These are phyloP conservation scores for Diutina ranongensis DNA, from an alignment of 1,139 yeast species.

Conservation along the genomic window DNA sequence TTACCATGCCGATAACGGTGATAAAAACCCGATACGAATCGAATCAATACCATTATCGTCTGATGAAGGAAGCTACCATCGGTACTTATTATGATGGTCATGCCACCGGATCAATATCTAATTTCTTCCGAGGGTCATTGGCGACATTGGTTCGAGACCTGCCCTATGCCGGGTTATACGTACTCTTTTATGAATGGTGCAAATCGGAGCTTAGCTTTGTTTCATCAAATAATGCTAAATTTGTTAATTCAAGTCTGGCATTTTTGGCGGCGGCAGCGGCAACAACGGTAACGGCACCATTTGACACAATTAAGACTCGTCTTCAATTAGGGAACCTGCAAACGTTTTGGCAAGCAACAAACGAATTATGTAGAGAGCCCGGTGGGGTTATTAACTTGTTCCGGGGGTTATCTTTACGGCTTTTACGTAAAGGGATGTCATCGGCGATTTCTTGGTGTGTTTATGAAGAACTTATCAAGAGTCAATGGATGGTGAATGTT, in stretches of 20 bases:
- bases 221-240: neutral
- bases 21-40: conserved; percentile 83
- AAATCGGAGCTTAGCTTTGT: conserved; percentile 30
- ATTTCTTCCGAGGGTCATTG: conserved; percentile 78
- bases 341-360: conserved; percentile 17
- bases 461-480: conserved; percentile 72
- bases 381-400: conserved; percentile 59
- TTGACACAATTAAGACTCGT: conserved; percentile 87
- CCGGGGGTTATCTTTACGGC: conserved; percentile 72
- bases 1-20: conserved; percentile 98
- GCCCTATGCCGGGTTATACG: conserved; percentile 92
- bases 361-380: conserved; percentile 29
- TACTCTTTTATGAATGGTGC: conserved; percentile 67
- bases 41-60: conserved; percentile 56
- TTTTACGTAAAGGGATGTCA: conserved; percentile 77
- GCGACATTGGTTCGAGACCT: conserved; percentile 89
- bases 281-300: conserved; percentile 85
- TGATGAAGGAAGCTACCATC: conserved; percentile 49
- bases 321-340: conserved; percentile 44
- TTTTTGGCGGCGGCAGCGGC: conserved; percentile 67
- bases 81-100: conserved; percentile 37
- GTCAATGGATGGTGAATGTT: too few relatives aligned
- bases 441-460: conserved; percentile 97
- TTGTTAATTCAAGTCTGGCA: conserved; percentile 53
- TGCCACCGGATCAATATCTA: conserved; percentile 27